These are phyloP conservation scores for Pseudomassariella vexata DNA, from an alignment of 2,329 filamentous ascomycete species.

Conservation along the genomic window DNA sequence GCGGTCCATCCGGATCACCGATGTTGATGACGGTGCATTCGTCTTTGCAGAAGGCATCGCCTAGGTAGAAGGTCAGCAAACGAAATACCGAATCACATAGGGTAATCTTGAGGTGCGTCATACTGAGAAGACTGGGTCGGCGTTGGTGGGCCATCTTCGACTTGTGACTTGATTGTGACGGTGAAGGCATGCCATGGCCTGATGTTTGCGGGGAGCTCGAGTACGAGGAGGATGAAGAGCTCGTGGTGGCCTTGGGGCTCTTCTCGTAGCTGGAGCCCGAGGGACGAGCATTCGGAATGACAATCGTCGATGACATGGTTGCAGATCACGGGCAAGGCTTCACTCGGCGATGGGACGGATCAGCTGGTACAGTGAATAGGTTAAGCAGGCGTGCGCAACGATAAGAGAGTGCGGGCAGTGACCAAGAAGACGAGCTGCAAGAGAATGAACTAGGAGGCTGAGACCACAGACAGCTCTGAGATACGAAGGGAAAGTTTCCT, in stretches of 20 bases:
- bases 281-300: slow-evolving; percentile 50
- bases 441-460: no score
- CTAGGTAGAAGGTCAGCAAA: slow-evolving; percentile 33
- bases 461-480: no score
- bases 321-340: slow-evolving; percentile 9
- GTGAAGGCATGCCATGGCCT: slow-evolving; percentile 30
- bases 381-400: no score
- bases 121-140: slow-evolving; percentile 59
- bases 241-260: slow-evolving; percentile 38
- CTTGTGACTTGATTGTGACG: slow-evolving; percentile 33
- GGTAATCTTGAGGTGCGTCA: slow-evolving; percentile 14
- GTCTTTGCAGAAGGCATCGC: slow-evolving; percentile 64
- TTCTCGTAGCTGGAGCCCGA: slow-evolving; percentile 29
- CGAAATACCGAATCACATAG: slow-evolving; percentile 6
- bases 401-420: no score
- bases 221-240: slow-evolving; percentile 51
- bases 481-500: no score
- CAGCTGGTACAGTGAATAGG: no score
- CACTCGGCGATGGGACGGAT: no score
- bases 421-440: no score
- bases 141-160: slow-evolving; percentile 43
- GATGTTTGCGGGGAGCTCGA: slow-evolving; percentile 50
- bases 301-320: slow-evolving; percentile 63
- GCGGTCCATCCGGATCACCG: slow-evolving; percentile 66
- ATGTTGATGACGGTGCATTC: slow-evolving; percentile 80